Percentiles rank a stretch among this genome's conserved stretches.
Conservation (phyloP, 805 yeast genomes). For the Metschnikowia corniflorae region DNA sequence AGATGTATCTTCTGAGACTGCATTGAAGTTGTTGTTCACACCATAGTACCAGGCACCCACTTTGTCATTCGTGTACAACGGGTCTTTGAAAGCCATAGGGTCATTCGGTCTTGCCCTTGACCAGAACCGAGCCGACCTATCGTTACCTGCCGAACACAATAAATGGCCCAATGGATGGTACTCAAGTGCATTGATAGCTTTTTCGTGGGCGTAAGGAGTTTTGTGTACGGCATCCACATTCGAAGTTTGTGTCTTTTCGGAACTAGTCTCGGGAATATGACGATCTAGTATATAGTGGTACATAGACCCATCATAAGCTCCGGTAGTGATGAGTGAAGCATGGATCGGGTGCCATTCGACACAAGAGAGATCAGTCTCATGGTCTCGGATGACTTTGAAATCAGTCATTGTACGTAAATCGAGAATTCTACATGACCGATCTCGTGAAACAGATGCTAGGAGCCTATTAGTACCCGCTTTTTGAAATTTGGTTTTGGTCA, state of each 20-base stretch:
- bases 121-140: constrained; percentile 92
- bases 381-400: constrained; percentile 65
- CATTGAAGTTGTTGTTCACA: constrained; percentile 43
- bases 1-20: constrained; percentile 25
- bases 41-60: constrained; percentile 55
- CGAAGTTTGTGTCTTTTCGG: constrained; percentile 16
- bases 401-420: constrained; percentile 86
- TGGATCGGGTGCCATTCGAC: constrained; percentile 93
- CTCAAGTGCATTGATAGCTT: constrained; percentile 83
- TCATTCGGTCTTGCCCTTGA: constrained; percentile 89
- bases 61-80: constrained; percentile 68
- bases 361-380: constrained; percentile 79
- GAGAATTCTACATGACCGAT: constrained; percentile 80
- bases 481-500: constrained; percentile 82
- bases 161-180: constrained; percentile 95
- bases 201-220: constrained; percentile 92
- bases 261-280: constrained; percentile 35
- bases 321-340: constrained; percentile 72
- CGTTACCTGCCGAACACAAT: constrained; percentile 89
- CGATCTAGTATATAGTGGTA: constrained; percentile 68
- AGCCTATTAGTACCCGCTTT: constrained; percentile 69
- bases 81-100: constrained; percentile 74
- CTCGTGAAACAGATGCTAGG: constrained; percentile 84
- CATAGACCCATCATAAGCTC: constrained; percentile 86
- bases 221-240: constrained; percentile 46